Conservation (phyloP, 306 rosid species). For the Erythrophleum fordii region DNA sequence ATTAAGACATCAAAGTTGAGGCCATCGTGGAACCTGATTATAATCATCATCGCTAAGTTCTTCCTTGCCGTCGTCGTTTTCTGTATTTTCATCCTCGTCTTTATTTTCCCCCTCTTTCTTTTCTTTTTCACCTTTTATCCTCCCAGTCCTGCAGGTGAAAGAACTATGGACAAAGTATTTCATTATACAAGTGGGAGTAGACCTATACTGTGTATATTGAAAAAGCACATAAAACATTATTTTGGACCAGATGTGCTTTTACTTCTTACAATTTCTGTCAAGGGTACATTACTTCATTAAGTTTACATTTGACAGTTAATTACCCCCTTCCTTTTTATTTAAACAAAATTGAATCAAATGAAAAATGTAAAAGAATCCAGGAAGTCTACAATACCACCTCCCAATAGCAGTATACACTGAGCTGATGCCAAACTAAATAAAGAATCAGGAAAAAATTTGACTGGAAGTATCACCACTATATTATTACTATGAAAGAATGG, state of each 20-base stretch:
- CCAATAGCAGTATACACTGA: conserved; percentile 8
- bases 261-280: conserved; percentile 9
- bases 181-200: background rate
- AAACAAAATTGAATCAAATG: background rate
- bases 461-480: conserved; percentile 10
- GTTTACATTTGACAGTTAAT: background rate
- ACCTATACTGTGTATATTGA: background rate
- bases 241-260: background rate
- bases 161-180: conserved; percentile 26
- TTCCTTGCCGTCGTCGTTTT: conserved; percentile 42
- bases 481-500: background rate
- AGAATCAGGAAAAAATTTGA: conserved; percentile 14
- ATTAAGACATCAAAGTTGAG: conserved; percentile 21
- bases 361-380: background rate
- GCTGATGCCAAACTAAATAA: background rate
- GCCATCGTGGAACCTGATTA: conserved; percentile 51
- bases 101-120: conserved; percentile 50
- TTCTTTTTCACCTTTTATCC: conserved; percentile 40
- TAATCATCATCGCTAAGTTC: conserved; percentile 57
- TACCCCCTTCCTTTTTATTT: background rate
- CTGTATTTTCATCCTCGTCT: conserved; percentile 54
- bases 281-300: conserved; percentile 11
- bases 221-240: conserved; percentile 14
- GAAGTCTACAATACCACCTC: background rate
- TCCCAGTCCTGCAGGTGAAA: conserved; percentile 46